Base-by-base conservation (phyloP, 2,329 filamentous ascomycete genomes). In the Phyllosticta paracitricarpa region DNA sequence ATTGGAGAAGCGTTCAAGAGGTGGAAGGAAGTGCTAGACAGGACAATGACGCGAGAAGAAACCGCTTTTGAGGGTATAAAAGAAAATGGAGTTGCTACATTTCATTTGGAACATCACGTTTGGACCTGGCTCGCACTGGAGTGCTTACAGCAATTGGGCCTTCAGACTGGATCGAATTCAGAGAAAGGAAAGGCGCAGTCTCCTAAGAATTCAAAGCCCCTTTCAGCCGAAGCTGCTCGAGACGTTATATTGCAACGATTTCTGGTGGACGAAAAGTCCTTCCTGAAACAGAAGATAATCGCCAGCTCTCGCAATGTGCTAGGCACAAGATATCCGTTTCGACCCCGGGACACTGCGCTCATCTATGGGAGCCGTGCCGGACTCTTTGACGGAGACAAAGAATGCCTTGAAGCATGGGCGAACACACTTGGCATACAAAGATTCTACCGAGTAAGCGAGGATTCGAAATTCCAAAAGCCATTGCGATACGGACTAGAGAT, bases 261-360 rank as follows among this genome's bases (percentile, higher is more conserved):
- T 24, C 24, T 30, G 2, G 55, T 54, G 1, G 61, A 61, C 1
- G 61, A 61, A 33, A 19, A 7, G 2, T 28, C 59, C 3, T 56
- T 61, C 0, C 33, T 48, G 4, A 58, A 56, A n/a, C 24, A 62
- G 35, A 40, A 56, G 24, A 65, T 64, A 62, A 52, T 65, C 12
- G 64, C 64, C 2, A 40, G 54, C 8, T 56, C 54, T 2, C 60
- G 64, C 3, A 57, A 51, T 5, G 28, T 56, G 6, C n/a, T n/a
- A 1, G 56, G 59, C 40, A 65, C 19, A 19, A 55, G 64, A 40
- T 65, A 64, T 26, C 17, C 63, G 2, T 56, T 65, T 26, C 63
- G 61, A 51, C 61, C 62, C 4, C 40, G 51, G 33, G 64, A 65
- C 22, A 61, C 62, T 4, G 54, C 56, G 17, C 30, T 65, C 10